A percentile compares a stretch with the other conserved stretches of the same genome.
phyloP scores from a whole-genome alignment of 805 yeast species.

The Maudiozyma bulderi region DNA sequence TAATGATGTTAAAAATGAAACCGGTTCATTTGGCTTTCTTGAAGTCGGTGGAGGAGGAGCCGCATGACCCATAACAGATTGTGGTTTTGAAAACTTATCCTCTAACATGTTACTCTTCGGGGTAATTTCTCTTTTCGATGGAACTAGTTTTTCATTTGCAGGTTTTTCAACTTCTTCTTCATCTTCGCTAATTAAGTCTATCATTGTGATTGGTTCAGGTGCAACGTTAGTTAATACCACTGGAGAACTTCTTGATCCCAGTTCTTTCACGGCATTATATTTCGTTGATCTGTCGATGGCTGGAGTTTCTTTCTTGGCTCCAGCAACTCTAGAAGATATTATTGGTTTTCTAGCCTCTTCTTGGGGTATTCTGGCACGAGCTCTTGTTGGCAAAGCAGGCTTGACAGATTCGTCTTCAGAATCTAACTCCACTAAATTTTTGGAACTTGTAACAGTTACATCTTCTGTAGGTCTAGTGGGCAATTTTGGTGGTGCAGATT shows the following conservation, averaged over 20 bases:
- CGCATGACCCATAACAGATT: too few relatives aligned
- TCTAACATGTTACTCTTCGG: neutral
- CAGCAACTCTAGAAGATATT: neutral
- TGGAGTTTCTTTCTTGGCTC: neutral
- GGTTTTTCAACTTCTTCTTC: neutral
- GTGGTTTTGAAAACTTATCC: neutral
- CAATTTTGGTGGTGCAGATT: conserved; percentile 6
- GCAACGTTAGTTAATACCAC: neutral
- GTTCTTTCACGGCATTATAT: neutral
- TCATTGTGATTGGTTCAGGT: neutral
- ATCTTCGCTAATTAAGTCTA: neutral
- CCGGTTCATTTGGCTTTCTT: conserved; percentile 1
- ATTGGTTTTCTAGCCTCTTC: neutral
- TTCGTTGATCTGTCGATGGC: neutral
- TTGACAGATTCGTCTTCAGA: neutral
- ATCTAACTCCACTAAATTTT: neutral
- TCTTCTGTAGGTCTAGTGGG: neutral
- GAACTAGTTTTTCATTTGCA: neutral
- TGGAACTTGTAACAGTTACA: neutral
- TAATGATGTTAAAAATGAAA: conserved; percentile 13
- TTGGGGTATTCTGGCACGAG: neutral
- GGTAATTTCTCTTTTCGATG: neutral
- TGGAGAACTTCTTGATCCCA: neutral
- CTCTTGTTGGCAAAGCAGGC: neutral
- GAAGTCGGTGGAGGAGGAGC: conserved; percentile 6